Evolutionary conservation across 1,139 yeast species (phyloP), one percentile per base, ranked within the genome.

Genomic region (Geotrichum fermentans): DNA sequence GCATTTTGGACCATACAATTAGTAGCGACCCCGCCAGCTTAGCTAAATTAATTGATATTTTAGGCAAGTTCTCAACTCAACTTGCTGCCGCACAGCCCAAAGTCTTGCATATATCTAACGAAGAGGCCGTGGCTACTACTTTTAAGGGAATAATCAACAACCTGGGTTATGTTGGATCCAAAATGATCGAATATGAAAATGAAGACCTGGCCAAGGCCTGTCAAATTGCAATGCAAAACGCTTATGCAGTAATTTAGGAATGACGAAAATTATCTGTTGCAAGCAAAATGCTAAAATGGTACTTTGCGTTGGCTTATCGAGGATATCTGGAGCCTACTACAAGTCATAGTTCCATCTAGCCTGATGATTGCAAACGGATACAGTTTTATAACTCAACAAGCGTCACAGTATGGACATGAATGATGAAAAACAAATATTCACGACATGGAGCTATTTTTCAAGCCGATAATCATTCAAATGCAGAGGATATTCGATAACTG

Each of bases 1-100:
- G 26, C 34, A 22, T 35, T 33, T 21, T 47, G 28, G 41, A 40
- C 11, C 40, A 40, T 32, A 30, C 42, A 20, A 17, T 40, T 11
- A 11, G 24, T 11, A 14, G 21, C 6, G n/a, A 22, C 18, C 21
- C 10, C 5, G 33, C n/a, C 6, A 26, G 40, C 18, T 17, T 33
- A 5, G 28, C 21, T 4, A 36, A 41, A 24, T 37, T 49, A 14
- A 34, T 26, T 20, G 43, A 45, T 24, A 24, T 49, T 11, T 24
- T 49, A 8, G 35, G 22, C 4, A 20, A 20, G 20, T 41, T 49
- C 21, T 49, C 52, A 26, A 37, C 29, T 18, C 36, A 36, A 17
- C 20, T 49, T 14, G 30, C 33, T 7, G 38, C 22, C 2, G 40
- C 40, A 10, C 40, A 43, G 16, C 39, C 39, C 35, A 39, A 22